Conservation (phyloP, 2,329 filamentous ascomycete species). For the Talaromyces islandicus region DNA sequence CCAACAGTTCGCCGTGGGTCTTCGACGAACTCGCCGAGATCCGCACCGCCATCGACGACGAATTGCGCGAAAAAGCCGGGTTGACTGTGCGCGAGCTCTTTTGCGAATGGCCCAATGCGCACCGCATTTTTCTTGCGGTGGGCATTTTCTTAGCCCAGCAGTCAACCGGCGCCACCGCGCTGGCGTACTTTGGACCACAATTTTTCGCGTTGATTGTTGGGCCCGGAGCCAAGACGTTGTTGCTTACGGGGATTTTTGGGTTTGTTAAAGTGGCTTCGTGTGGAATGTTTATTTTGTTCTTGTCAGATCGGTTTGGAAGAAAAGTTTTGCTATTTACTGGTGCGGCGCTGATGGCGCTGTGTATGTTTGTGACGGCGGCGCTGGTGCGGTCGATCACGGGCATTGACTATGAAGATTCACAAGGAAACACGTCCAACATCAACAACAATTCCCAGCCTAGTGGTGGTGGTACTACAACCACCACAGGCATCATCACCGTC, state of each 20-base stretch:
- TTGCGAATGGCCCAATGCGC: constrained; percentile 37
- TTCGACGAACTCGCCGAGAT: constrained; percentile 47
- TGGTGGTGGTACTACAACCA: neutral
- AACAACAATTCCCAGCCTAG: neutral
- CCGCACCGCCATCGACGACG: constrained; percentile 40
- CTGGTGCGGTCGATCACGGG: constrained; percentile 37
- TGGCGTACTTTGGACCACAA: constrained; percentile 52
- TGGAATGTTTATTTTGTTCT: constrained; percentile 46
- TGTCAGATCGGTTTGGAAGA: constrained; percentile 48
- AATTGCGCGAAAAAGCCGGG: constrained; percentile 39
- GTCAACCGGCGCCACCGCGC: constrained; percentile 49
- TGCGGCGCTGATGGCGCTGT: constrained; percentile 37
- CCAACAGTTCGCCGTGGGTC: constrained; percentile 17
- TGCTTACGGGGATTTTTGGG: constrained; percentile 50
- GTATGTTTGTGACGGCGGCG: constrained; percentile 43
- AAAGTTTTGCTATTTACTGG: constrained; percentile 47
- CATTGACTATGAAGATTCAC: neutral
- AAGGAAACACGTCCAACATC: neutral
- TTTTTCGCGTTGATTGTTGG: constrained; percentile 50
- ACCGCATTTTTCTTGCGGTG: constrained; percentile 39
- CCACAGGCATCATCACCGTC: constrained; percentile 40
- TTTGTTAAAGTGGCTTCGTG: constrained; percentile 49
- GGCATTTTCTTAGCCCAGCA: constrained; percentile 49
- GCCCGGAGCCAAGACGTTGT: constrained; percentile 36
- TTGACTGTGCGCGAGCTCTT: constrained; percentile 42